Evolutionary conservation across 768 basidiomycete genomes (phyloP), one percentile per base, ranked within the genome.

Genomic region (Termitomyces sp.): DNA sequence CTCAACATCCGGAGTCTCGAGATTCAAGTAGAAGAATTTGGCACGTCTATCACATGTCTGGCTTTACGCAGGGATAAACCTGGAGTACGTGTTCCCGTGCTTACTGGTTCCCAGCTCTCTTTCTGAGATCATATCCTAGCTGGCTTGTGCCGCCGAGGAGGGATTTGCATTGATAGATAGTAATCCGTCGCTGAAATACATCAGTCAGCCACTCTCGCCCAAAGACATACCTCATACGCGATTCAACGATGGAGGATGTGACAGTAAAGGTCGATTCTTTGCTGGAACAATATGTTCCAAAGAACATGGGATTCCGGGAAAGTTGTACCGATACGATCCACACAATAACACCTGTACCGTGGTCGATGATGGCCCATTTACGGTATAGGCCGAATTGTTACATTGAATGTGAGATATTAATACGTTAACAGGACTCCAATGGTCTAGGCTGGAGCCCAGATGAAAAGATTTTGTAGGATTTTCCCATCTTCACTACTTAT

Each of bases 201-300:
- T 90, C 62, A 75, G 73, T 59, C 71, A 79, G 70, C 87, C 88
- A 13, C 67, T 89, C 7, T 73, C 79, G n/a, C 64, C 69, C 11
- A 68, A 75, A 24, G 74, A 82, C 40, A 65, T 67, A 12, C 70
- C 75, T 3, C 74, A 81, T 63, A 83, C 80, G 33, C 80, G 88
- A 46, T 88, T 90, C 74, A 89, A 90, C 72, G 88, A 89, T 66
- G 89, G 87, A 39, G 87, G 78, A 2, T 90, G 89, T 68, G 87
- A 89, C 66, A 79, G 74, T 60, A 74, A 79, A 65, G 88, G 88
- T 7, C 80, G 86, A 45, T 89, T 84, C 69, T 83, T 89, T 65
- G 84, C 86, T 24, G 88, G 88, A n/a, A 85, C 87, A 0, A 69
- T 89, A 54, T 80, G 74, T 64, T 84, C 81, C 56, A 73, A 78